Conservation (phyloP, 495 filamentous ascomycete species). For the Bacidia rubella region DNA sequence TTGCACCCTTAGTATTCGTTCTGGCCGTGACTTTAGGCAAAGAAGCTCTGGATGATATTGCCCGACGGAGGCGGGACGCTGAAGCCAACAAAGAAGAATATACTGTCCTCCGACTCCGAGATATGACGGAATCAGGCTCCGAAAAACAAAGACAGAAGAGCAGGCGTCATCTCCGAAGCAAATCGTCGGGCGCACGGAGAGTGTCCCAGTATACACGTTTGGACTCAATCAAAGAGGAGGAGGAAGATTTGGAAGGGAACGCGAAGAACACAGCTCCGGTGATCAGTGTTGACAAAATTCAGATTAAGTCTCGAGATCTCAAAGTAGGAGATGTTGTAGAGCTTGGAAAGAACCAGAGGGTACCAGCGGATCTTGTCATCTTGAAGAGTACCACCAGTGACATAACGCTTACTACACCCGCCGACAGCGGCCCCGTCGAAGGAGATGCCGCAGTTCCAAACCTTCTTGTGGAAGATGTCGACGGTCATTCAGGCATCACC, state of each 20-base stretch:
- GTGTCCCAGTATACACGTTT: slow-evolving; percentile 13
- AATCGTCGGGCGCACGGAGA: slow-evolving; percentile 2
- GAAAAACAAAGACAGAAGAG: slow-evolving; percentile 15
- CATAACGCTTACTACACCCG: slow-evolving; percentile 17
- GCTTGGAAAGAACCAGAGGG: slow-evolving; percentile 75
- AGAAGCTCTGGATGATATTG: slow-evolving; percentile 90
- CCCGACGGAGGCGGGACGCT: slow-evolving; percentile 66
- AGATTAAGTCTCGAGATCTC: slow-evolving; percentile 73
- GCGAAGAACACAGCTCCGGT: background rate
- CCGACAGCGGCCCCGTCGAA: slow-evolving; percentile 5
- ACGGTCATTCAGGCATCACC: background rate
- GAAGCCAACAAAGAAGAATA: slow-evolving; percentile 93
- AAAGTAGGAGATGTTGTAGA: slow-evolving; percentile 92
- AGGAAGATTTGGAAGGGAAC: slow-evolving; percentile 27
- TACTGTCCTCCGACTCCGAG: slow-evolving; percentile 57
- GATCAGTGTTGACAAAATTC: slow-evolving; percentile 41
- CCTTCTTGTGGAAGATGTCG: slow-evolving; percentile 2
- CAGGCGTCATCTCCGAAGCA: slow-evolving; percentile 5
- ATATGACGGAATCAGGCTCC: slow-evolving; percentile 22
- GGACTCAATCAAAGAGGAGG: slow-evolving; percentile 31
- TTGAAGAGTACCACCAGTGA: slow-evolving; percentile 71
- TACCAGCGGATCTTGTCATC: slow-evolving; percentile 91
- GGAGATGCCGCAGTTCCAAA: background rate
- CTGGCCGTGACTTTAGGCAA: slow-evolving; percentile 85
- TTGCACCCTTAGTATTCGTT: slow-evolving; percentile 85